phyloP scores from a whole-genome alignment of 2,329 filamentous ascomycete genomes.

The Ophiostoma novo-ulmi region DNA sequence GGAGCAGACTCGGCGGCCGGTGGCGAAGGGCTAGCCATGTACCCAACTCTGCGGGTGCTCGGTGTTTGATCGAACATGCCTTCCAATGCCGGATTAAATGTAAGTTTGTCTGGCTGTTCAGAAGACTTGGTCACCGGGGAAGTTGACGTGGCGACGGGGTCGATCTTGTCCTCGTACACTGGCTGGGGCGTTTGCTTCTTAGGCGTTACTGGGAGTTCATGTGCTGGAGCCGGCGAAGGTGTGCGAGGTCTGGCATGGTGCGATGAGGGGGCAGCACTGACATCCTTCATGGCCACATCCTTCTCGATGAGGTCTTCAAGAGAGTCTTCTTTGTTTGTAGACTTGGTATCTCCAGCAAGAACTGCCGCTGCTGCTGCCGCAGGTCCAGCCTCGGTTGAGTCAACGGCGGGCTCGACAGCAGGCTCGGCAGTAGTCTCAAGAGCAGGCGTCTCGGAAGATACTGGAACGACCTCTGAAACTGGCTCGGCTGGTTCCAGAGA shows the following conservation, averaged over 20 bases:
- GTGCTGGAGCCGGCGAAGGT: not conserved
- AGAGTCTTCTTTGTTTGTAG: not conserved
- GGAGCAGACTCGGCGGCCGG: conserved; percentile 25
- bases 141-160: conserved; percentile 27
- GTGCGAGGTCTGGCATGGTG: not conserved
- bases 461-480: no score
- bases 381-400: not conserved
- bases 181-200: not conserved
- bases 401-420: not conserved
- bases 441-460: not conserved
- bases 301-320: not conserved
- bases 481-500: not conserved
- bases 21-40: not conserved
- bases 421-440: not conserved
- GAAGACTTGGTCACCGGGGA: conserved; percentile 20
- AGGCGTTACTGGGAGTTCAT: not conserved
- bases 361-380: not conserved
- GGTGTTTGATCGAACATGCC: conserved; percentile 22
- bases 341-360: not conserved
- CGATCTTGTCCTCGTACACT: conserved; percentile 7
- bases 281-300: not conserved
- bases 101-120: not conserved
- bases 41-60: not conserved
- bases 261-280: not conserved
- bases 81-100: not conserved